Evolutionary conservation across 140 eudicot genomes (phyloP).

Genomic region (Flaveria floridana): DNA sequence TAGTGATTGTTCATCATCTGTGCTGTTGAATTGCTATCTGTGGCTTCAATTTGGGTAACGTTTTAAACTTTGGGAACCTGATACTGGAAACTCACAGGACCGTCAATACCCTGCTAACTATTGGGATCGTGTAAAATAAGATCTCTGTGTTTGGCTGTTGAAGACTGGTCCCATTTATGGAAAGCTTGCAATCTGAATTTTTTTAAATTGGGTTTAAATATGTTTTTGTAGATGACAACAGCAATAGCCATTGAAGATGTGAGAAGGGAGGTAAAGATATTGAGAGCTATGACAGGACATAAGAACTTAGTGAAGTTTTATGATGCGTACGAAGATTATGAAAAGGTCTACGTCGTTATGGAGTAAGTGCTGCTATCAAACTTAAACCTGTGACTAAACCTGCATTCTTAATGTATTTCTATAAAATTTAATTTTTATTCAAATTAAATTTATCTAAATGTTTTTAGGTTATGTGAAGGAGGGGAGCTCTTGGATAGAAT

Average conservation of each 20-base stretch:
- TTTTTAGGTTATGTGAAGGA: slow-evolving; percentile 92
- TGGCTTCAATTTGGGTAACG: background rate
- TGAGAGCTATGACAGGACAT: slow-evolving; percentile 76
- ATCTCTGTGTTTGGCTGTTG: background rate
- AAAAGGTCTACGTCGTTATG: slow-evolving; percentile 83
- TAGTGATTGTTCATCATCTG: background rate
- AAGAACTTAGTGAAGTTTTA: slow-evolving; percentile 64
- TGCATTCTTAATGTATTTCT: background rate
- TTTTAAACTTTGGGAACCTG: background rate
- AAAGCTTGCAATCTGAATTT: background rate
- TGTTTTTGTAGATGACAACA: slow-evolving; percentile 74
- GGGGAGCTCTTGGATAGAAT: slow-evolving; percentile 92
- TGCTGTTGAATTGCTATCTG: background rate
- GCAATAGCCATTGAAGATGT: slow-evolving; percentile 90
- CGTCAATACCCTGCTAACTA: background rate
- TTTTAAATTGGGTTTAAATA: slow-evolving; percentile 15
- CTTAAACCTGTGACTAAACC: too few species aligned
- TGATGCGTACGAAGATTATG: slow-evolving; percentile 77
- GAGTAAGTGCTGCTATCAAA: slow-evolving; percentile 48
- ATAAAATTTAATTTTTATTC: background rate
- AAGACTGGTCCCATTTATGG: background rate
- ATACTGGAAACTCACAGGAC: background rate
- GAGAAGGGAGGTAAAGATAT: slow-evolving; percentile 78
- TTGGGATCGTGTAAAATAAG: background rate
- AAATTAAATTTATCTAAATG: slow-evolving; percentile 7